These are phyloP conservation scores for Cinnamomum micranthum DNA, from an alignment of 164 flowering plant species.

Conservation along the genomic window DNA sequence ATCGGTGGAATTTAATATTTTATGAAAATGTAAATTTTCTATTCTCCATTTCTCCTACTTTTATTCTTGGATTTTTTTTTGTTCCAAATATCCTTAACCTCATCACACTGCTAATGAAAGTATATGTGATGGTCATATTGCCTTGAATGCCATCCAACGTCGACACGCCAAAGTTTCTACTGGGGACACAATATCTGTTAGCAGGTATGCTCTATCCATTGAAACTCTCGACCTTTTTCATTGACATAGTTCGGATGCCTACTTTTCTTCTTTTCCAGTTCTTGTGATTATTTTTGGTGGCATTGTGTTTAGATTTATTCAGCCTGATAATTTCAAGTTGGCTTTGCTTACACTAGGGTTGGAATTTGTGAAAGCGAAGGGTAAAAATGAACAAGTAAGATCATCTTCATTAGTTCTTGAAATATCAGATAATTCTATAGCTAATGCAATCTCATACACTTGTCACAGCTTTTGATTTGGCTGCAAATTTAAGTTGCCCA, in stretches of 20 bases:
- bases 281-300: neutral
- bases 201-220: constrained; percentile 38
- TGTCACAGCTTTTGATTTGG: neutral
- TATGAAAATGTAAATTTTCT: too few species aligned
- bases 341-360: constrained; percentile 60
- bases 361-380: constrained; percentile 59
- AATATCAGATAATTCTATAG: too few species aligned
- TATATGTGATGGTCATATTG: constrained; percentile 57
- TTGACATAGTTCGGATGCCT: neutral
- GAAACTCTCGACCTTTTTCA: neutral
- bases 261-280: neutral
- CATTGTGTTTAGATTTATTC: constrained; percentile 33
- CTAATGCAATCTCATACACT: too few species aligned
- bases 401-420: neutral
- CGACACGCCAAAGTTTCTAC: constrained; percentile 69
- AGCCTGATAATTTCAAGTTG: constrained; percentile 52
- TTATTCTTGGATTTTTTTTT: too few species aligned
- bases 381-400: constrained; percentile 46
- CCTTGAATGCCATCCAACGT: constrained; percentile 75
- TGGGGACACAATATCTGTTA: constrained; percentile 56
- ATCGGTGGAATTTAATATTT: too few species aligned
- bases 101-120: constrained; percentile 51
- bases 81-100: constrained; percentile 38
- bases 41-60: too few species aligned
- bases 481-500: neutral